Evolutionary conservation across 2,329 filamentous ascomycete species (phyloP).

Genomic region (Apiospora pterosperma): DNA sequence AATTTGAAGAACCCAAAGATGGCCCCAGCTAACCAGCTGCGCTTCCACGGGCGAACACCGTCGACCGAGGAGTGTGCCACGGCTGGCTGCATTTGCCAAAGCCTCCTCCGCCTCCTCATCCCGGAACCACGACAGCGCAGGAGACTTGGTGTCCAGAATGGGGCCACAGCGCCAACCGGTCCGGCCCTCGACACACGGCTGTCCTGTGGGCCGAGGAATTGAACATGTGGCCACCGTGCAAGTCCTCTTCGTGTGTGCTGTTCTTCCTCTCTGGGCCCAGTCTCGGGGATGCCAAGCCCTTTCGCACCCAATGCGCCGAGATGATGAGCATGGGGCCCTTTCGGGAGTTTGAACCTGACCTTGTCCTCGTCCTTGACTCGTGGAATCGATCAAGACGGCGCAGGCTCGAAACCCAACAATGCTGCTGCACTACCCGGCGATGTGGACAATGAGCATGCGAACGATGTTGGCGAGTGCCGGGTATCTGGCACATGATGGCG

Average conservation of each 20-base stretch:
- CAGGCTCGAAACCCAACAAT: not conserved
- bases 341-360: not conserved
- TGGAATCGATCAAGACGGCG: not conserved
- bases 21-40: not conserved
- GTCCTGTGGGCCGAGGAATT: not conserved
- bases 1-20: not conserved
- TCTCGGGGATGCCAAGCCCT: not conserved
- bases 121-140: not conserved
- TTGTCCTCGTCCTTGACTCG: not conserved
- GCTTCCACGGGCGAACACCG: not conserved
- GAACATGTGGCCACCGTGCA: not conserved
- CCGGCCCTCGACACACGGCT: not conserved
- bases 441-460: not conserved
- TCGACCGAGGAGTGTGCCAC: not conserved
- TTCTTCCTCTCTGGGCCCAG: too few species aligned
- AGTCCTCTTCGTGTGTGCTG: not conserved
- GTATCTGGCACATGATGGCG: not conserved
- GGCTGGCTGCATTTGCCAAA: not conserved
- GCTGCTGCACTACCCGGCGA: not conserved
- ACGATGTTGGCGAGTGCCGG: not conserved
- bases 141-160: not conserved
- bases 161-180: not conserved
- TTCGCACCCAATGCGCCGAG: not conserved
- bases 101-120: not conserved
- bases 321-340: not conserved